Evolutionary conservation across 139 green algal genomes (phyloP), one percentile per base, ranked within the genome.

Genomic region (Chlorella ohadii): DNA sequence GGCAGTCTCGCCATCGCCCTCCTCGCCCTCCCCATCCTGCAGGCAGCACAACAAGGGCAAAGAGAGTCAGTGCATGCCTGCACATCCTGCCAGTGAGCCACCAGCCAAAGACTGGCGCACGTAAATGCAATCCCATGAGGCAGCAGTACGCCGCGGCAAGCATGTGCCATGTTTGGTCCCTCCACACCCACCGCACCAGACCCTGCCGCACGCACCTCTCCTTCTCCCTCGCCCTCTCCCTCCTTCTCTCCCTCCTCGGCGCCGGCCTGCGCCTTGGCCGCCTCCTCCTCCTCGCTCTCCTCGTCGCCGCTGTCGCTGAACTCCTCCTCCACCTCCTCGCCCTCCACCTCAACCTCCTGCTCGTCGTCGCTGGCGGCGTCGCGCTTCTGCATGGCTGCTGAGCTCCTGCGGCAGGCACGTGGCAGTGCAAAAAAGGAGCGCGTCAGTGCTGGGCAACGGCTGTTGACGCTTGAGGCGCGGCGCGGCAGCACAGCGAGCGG

Each of bases 341-440:
- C 80, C 74, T 79, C 80, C 22, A 66, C 78, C 27, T 79, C 80
- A 36, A 80, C 68, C 57, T 38, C 61, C 17, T 36, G 51, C 56
- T 88, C 88, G 23, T 89, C 88, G 64, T 90, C 88, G 57, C 86
- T 90, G 4, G 88, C 88, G 17, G 80, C 70, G 4, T 85, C 80
- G 25, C 68, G 80, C 55, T 72, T 64, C 12, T 79, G 11, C 81
- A 86, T 85, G 5, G 36, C 28, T 65, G 72, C n/a, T 41, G n/a
- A 4, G 67, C 2, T 6, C 36, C 36, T 74, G 64, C 64, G 27
- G 13, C 9, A 71, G n/a, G 44, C 9, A n/a, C n/a, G n/a, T n/a
- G n/a, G n/a, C n/a, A n/a, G n/a, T n/a, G n/a, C n/a, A n/a, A n/a
- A n/a, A n/a, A n/a, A n/a, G n/a, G n/a, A n/a, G n/a, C n/a, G n/a